Evolutionary conservation across 805 yeast genomes (phyloP), one percentile per base, ranked within the genome.

Genomic region (Lipomyces yamadae): DNA sequence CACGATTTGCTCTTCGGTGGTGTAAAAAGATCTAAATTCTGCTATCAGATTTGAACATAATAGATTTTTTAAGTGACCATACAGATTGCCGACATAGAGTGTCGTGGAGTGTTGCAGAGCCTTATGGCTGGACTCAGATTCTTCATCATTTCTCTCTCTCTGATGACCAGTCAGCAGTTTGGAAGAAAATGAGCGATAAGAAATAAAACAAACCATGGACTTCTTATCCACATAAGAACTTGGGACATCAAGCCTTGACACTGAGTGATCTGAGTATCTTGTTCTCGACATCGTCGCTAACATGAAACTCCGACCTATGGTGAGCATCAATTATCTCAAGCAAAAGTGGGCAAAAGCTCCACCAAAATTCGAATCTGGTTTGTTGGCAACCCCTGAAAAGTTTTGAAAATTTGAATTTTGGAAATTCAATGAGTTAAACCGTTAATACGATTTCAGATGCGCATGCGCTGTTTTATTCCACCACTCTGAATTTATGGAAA

Each of bases 1-100:
- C 76, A 88, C 89, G 15, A 94, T 86, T 78, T 94, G 98, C 76
- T 95, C 99, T 77, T 95, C 99, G 0, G 97, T 90, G 2, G 98
- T 93, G 78, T 88, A 90, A 72, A 91, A 91, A 1, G 96, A 88
- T 39, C 76, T 74, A 42, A 24, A 24, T 8, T 18, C 15, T 53
- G n/a, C n/a, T 50, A 30, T 34, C 29, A 13, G 50, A n/a, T 24
- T 34, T 24, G 35, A 29, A 60, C 30, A 32, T n/a, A 55, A 8
- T 13, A 48, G 35, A 37, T 11, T 56, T 24, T n/a, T 37, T 15
- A 18, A 11, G 33, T 39, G 33, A 32, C 57, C 76, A 32, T 67
- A 74, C 70, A 95, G 78, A 77, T 92, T 92, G 3, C 98, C 99
- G 48, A 95, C 96, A 75, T 95, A 95, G 3, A 95, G 84, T 0